Percentiles rank a stretch among this genome's conserved stretches.
These are phyloP conservation scores for Gastrolobium bilobum DNA, from an alignment of 306 rosid species.

Conservation along the genomic window DNA sequence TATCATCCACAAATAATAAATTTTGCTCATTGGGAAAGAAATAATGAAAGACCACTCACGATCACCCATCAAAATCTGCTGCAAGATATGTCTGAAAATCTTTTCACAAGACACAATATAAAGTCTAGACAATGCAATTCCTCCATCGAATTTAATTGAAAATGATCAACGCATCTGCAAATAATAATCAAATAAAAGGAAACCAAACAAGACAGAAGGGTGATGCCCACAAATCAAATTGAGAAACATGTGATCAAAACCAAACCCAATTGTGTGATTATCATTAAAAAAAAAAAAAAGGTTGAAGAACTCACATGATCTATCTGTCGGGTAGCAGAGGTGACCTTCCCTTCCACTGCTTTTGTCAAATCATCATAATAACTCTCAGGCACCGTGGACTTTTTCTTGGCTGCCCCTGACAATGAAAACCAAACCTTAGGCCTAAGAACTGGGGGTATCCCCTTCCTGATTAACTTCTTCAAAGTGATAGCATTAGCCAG, in stretches of 20 bases:
- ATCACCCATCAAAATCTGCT: constrained; percentile 40
- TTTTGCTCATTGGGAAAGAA: background rate
- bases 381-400: constrained; percentile 97
- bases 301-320: constrained; percentile 79
- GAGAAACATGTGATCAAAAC: constrained; percentile 28
- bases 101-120: constrained; percentile 19
- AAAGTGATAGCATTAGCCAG: constrained; percentile 86
- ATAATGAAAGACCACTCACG: background rate
- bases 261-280: constrained; percentile 25
- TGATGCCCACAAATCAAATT: background rate
- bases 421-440: constrained; percentile 97
- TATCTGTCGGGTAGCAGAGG: constrained; percentile 96
- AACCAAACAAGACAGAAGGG: constrained; percentile 38
- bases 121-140: background rate
- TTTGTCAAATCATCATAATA: constrained; percentile 85
- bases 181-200: constrained; percentile 23
- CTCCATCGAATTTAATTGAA: constrained; percentile 33
- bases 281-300: constrained; percentile 5
- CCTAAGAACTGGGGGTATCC: constrained; percentile 92
- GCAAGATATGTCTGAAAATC: constrained; percentile 29
- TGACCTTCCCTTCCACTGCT: constrained; percentile 95
- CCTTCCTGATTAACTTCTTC: constrained; percentile 92
- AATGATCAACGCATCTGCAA: constrained; percentile 30
- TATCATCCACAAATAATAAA: constrained; percentile 25
- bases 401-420: constrained; percentile 98